Evolutionary conservation across 139 green algal species (phyloP).

Genomic region (Monoraphidium neglectum): DNA sequence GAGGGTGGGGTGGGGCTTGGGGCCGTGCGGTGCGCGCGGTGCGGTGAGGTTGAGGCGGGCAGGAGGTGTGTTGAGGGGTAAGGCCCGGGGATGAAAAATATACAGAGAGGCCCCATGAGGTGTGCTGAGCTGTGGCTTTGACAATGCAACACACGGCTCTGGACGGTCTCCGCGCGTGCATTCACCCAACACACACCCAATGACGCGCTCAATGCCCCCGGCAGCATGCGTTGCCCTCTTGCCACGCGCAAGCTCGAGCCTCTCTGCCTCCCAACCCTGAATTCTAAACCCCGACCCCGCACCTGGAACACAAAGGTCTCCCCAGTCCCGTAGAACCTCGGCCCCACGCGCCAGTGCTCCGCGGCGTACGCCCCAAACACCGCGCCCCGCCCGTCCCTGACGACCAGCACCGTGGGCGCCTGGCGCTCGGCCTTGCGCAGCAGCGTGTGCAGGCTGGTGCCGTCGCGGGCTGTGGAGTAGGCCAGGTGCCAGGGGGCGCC

Average conservation of each 20-base stretch:
- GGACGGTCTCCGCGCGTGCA: no score
- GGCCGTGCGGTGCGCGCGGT: no score
- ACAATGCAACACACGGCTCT: neutral
- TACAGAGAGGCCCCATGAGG: no score
- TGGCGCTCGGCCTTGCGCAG: slow-evolving; percentile 32
- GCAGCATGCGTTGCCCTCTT: no score
- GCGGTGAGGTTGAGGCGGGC: neutral
- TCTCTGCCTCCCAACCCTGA: neutral
- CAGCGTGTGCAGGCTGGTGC: slow-evolving; percentile 75
- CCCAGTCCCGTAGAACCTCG: slow-evolving; percentile 80
- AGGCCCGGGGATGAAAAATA: no score
- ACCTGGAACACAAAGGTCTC: slow-evolving; percentile 88
- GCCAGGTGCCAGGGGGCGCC: slow-evolving; percentile 26
- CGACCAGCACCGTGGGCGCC: slow-evolving; percentile 39
- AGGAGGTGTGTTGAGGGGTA: neutral
- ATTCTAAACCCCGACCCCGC: slow-evolving; percentile 35
- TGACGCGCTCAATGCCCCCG: no score
- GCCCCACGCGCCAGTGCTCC: slow-evolving; percentile 64
- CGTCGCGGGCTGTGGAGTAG: slow-evolving; percentile 40
- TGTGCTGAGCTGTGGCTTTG: no score
- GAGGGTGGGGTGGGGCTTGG: neutral
- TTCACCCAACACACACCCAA: no score
- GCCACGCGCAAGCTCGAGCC: neutral
- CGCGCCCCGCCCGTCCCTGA: slow-evolving; percentile 48
- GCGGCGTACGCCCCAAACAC: slow-evolving; percentile 79